phyloP scores from a whole-genome alignment of 306 rosid genomes.

The Geum urbanum region DNA sequence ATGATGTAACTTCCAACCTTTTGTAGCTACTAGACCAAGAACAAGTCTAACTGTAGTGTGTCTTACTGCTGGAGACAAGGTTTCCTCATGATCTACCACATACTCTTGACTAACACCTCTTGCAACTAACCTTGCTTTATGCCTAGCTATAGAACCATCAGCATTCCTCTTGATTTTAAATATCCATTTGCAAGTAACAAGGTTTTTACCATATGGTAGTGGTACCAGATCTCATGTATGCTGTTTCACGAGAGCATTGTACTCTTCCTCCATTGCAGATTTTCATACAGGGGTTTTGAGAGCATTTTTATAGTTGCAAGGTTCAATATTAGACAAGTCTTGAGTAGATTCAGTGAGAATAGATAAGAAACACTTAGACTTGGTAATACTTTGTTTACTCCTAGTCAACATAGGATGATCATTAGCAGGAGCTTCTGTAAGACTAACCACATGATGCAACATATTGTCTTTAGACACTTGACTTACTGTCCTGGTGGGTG shows the following conservation, averaged over 20 bases:
- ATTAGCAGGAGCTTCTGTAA: too few species aligned
- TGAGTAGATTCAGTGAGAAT: too few species aligned
- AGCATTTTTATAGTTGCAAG: neutral
- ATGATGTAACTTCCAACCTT: neutral
- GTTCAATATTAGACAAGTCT: neutral
- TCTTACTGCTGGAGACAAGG: neutral
- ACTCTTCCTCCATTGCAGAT: neutral
- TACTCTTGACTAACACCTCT: too few species aligned
- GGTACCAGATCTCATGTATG: neutral
- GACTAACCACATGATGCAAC: too few species aligned
- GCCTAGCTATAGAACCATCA: too few species aligned
- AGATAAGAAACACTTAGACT: neutral
- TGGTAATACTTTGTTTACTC: neutral
- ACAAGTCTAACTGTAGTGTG: neutral
- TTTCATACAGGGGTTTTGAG: neutral
- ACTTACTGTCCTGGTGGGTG: too few species aligned
- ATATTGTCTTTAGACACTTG: too few species aligned
- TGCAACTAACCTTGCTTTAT: too few species aligned
- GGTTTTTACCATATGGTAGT: neutral
- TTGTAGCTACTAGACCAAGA: neutral
- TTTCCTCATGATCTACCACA: too few species aligned
- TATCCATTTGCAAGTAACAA: neutral
- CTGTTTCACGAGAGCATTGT: neutral
- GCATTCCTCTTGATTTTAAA: too few species aligned
- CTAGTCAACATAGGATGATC: neutral